Conservation (phyloP, 805 yeast species). For the Lipomyces mesembrius region DNA sequence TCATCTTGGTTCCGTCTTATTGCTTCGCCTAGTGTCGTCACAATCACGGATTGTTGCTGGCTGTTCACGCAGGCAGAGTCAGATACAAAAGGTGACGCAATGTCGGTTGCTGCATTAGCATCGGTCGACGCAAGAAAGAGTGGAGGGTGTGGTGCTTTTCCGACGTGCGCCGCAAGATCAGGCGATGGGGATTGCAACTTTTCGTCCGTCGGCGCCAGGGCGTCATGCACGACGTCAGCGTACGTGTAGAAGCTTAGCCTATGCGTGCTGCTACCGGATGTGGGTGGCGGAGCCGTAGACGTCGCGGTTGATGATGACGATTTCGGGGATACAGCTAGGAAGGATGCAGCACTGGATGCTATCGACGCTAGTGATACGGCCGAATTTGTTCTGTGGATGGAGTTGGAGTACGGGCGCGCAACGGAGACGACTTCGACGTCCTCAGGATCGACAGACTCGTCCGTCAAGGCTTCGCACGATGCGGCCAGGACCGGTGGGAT, state of each 20-base stretch:
- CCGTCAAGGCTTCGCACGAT: constrained; percentile 65
- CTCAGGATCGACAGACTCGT: constrained; percentile 62
- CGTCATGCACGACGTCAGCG: constrained; percentile 24
- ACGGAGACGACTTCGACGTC: constrained; percentile 72
- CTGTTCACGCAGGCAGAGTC: constrained; percentile 7
- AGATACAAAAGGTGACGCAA: neutral
- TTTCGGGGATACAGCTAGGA: neutral
- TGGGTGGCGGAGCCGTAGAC: neutral
- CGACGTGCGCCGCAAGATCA: neutral
- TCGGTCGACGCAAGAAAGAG: neutral
- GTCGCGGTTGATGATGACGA: constrained; percentile 1
- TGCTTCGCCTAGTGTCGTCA: constrained; percentile 27
- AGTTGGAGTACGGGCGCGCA: constrained; percentile 50
- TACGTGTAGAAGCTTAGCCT: constrained; percentile 28
- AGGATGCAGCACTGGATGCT: neutral
- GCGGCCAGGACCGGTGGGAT: constrained; percentile 87
- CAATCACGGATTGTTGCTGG: constrained; percentile 9
- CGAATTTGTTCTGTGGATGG: constrained; percentile 11
- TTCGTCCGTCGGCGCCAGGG: neutral
- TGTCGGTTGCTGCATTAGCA: neutral
- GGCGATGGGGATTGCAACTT: neutral
- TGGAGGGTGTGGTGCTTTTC: neutral
- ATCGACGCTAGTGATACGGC: constrained; percentile 6
- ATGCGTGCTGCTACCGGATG: neutral
- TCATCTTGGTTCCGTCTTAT: constrained; percentile 20